Evolutionary conservation across 2,329 filamentous ascomycete species (phyloP).

Genomic region (Aspergillus thermomutatus): DNA sequence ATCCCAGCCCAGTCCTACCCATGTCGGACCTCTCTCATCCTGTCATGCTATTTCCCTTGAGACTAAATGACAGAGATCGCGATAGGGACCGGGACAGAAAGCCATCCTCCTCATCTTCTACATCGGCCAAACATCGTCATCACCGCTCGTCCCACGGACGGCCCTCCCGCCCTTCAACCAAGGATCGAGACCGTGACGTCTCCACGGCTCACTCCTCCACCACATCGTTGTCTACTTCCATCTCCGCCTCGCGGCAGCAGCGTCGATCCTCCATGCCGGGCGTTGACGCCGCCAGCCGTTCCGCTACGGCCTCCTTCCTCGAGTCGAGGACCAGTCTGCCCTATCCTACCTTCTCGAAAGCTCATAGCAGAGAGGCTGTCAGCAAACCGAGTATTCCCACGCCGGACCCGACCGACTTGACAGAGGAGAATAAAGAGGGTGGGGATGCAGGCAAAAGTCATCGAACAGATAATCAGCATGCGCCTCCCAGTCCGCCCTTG

Average conservation of each 20-base stretch:
- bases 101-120: conserved; percentile 23
- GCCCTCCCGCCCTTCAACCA: conserved; percentile 31
- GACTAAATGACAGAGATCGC: conserved; percentile 34
- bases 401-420: conserved; percentile 69
- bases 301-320: conserved; percentile 37
- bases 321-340: conserved; percentile 55
- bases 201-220: conserved; percentile 30
- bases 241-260: conserved; percentile 20
- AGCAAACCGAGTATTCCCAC: conserved; percentile 55
- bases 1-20: conserved; percentile 21
- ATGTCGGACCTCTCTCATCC: conserved; percentile 18
- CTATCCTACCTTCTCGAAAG: conserved; percentile 84
- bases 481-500: conserved; percentile 48
- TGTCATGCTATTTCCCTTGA: conserved; percentile 38
- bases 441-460: conserved; percentile 22
- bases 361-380: conserved; percentile 84
- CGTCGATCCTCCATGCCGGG: conserved; percentile 54
- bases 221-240: conserved; percentile 19
- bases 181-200: conserved; percentile 29
- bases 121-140: conserved; percentile 25
- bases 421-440: conserved; percentile 46
- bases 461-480: conserved; percentile 30
- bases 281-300: conserved; percentile 35
- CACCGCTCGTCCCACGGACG: conserved; percentile 31
- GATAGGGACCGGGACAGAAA: conserved; percentile 27